These are phyloP conservation scores for Calonectria leucothoes DNA, from an alignment of 2,329 filamentous ascomycete species.

Conservation along the genomic window DNA sequence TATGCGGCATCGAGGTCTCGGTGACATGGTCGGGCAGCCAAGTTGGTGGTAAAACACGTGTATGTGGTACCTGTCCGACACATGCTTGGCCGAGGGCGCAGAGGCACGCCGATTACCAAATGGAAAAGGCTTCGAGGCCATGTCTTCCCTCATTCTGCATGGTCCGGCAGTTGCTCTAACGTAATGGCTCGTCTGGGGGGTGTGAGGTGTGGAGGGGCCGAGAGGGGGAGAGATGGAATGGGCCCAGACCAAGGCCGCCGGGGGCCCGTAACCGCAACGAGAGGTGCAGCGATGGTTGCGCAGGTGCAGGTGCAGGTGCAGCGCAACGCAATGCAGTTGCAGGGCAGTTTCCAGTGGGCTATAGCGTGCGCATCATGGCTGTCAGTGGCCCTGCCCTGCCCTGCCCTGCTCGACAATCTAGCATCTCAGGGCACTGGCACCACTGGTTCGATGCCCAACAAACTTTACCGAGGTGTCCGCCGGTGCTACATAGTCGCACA, in stretches of 20 bases:
- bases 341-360: background rate
- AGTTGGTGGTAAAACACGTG: background rate
- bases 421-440: background rate
- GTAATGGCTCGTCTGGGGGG: conserved; percentile 43
- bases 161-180: conserved; percentile 45
- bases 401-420: conserved; percentile 5
- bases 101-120: conserved; percentile 44
- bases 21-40: background rate
- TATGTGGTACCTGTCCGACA: conserved; percentile 30
- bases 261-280: conserved; percentile 7
- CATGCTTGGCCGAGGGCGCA: conserved; percentile 33
- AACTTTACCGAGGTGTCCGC: conserved; percentile 1
- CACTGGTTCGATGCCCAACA: background rate
- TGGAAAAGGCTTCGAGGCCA: conserved; percentile 37
- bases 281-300: background rate
- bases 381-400: background rate
- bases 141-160: conserved; percentile 46
- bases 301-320: background rate
- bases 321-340: background rate
- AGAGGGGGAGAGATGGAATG: conserved; percentile 6
- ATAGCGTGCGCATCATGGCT: background rate
- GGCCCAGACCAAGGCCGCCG: conserved; percentile 10
- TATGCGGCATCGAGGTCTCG: background rate
- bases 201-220: conserved; percentile 11
- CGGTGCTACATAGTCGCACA: background rate